These are phyloP conservation scores for Brassica balearica DNA, from an alignment of 441 rosid genomes.

Conservation along the genomic window DNA sequence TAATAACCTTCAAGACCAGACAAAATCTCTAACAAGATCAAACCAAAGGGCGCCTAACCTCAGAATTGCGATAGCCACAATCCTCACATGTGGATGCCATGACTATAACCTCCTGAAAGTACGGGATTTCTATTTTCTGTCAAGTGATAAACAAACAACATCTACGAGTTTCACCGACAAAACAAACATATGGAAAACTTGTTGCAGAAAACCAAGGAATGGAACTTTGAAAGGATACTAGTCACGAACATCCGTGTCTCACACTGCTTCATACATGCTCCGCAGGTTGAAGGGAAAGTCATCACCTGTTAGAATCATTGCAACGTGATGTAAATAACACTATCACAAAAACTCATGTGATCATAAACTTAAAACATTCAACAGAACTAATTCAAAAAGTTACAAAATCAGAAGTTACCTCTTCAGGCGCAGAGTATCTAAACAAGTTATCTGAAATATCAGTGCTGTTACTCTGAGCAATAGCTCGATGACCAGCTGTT, in stretches of 20 bases:
- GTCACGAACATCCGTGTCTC: conserved; percentile 98
- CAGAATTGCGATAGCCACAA: conserved; percentile 96
- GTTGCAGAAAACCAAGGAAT: not conserved
- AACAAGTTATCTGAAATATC: conserved; percentile 81
- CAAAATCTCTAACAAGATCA: not conserved
- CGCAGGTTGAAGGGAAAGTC: conserved; percentile 96
- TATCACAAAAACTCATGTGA: not conserved
- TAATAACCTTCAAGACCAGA: conserved; percentile 16
- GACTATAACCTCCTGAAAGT: conserved; percentile 97
- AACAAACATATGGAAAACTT: conserved; percentile 5
- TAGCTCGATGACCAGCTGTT: conserved; percentile 80
- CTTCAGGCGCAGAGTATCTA: conserved; percentile 90
- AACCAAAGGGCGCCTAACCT: conserved; percentile 59
- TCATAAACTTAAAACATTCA: conserved; percentile 1
- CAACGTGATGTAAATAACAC: too few species aligned
- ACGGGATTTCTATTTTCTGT: conserved; percentile 80
- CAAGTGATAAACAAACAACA: conserved; percentile 57
- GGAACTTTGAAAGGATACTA: conserved; percentile 74
- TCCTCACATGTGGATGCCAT: conserved; percentile 94
- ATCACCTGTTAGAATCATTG: conserved; percentile 64
- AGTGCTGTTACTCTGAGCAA: conserved; percentile 87
- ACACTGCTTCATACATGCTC: conserved; percentile 65
- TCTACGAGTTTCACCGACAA: conserved; percentile 23
- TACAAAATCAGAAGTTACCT: conserved; percentile 50
- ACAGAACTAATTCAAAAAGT: conserved; percentile 13